Evolutionary conservation across 2,329 filamentous ascomycete species (phyloP), one percentile per base, ranked within the genome.

Genomic region (Fusarium continuum): DNA sequence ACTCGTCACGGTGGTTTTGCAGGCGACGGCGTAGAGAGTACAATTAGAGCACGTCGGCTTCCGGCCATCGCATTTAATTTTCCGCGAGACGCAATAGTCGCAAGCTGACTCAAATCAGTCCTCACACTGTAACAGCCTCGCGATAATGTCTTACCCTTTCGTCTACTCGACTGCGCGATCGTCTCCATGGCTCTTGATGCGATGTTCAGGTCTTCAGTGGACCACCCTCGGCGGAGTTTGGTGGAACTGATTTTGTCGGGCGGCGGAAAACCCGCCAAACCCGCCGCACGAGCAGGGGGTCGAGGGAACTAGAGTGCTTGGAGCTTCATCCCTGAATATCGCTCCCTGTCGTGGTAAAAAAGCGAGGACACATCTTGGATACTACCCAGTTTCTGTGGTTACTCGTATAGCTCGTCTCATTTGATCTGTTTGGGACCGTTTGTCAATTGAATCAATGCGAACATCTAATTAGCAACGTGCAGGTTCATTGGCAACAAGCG

Each of bases 41-140:
- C 77, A 79, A 41, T 77, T 78, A 7, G 77, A 77, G 36, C 77
- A 80, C 2, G 60, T 66, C 2, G 77, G 77, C 54, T 75, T 77
- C 8, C 74, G 46, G 50, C 72, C 70, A 58, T 79, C 75, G 47
- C 78, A 80, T 45, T 73, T 78, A 43, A 79, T 74, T 65, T 79
- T 79, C 55, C 76, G 76, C 38, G 67, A 69, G 14, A 74, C 77
- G 51, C 78, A 80, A 6, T 75, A 70, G 59, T 79, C 77, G 53
- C 76, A 78, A 16, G 67, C 68, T 71, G 11, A 2, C 9, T 14
- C 14, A 16, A 6, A 29, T 28, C 8, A 23, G 25, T 16, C 7
- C 25, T 4, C 7, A 17, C 16, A 3, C 7, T 16, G 2, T 11
- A 9, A 10, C 1, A 19, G 8, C 5, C 4, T 11, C 1, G 4